Evolutionary conservation across 257 asterid genomes (phyloP).

Genomic region (Henckelia pumila): DNA sequence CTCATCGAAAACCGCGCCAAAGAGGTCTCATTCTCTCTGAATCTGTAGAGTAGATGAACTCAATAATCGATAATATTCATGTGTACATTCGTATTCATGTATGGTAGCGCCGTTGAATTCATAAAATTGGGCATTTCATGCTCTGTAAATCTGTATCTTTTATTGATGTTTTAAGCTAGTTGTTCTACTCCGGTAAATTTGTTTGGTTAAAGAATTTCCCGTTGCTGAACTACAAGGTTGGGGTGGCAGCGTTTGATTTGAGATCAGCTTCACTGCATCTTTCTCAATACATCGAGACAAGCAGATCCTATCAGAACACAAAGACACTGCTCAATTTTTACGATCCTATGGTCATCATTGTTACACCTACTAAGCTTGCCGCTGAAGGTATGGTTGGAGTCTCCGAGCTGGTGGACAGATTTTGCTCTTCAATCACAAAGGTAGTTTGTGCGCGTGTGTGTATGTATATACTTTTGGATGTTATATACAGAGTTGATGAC

Average conservation of each 20-base stretch:
- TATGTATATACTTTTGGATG: constrained; percentile 9
- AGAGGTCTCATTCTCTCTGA: constrained; percentile 50
- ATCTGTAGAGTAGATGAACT: not conserved
- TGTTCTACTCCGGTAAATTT: constrained; percentile 5
- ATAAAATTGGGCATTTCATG: not conserved
- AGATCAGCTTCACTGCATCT: constrained; percentile 96
- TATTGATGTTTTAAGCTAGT: constrained; percentile 15
- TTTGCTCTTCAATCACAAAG: constrained; percentile 69
- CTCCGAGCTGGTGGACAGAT: constrained; percentile 78
- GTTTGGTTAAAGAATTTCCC: constrained; percentile 16
- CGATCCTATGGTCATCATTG: constrained; percentile 83
- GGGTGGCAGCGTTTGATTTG: constrained; percentile 94
- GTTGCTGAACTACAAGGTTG: constrained; percentile 52
- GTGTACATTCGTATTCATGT: not conserved
- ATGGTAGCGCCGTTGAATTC: not conserved
- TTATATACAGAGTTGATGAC: constrained; percentile 11
- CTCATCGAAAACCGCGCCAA: constrained; percentile 91
- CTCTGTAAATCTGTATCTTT: no score
- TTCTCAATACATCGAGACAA: constrained; percentile 93
- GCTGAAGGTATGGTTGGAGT: constrained; percentile 96
- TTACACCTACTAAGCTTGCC: constrained; percentile 78
- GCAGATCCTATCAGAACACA: constrained; percentile 90
- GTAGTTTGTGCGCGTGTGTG: constrained; percentile 32
- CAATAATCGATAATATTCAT: not conserved
- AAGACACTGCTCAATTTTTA: constrained; percentile 85